Evolutionary conservation across 345 rosid species (phyloP).

Genomic region (Boechera stricta): DNA sequence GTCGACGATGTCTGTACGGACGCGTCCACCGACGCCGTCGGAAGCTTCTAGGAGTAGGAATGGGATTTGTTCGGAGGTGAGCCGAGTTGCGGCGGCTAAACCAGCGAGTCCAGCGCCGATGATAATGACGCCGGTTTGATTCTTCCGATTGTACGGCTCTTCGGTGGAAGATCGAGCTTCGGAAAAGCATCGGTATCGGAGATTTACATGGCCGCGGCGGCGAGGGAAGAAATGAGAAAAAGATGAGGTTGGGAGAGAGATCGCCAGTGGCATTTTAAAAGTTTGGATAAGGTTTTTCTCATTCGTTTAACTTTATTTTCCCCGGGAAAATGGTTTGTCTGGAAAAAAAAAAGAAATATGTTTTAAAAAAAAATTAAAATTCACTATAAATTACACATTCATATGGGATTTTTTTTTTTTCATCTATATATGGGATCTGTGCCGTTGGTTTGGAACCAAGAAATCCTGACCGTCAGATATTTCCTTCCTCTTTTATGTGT

Average conservation of each 20-base stretch:
- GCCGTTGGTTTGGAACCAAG: slow-evolving; percentile 28
- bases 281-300: slow-evolving; percentile 38
- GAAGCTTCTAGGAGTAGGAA: slow-evolving; percentile 83
- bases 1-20: slow-evolving; percentile 78
- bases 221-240: slow-evolving; percentile 28
- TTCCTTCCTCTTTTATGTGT: background rate
- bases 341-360: background rate
- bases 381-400: too few relatives aligned
- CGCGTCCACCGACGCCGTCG: slow-evolving; percentile 87
- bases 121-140: slow-evolving; percentile 59
- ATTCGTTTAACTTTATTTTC: slow-evolving; percentile 17
- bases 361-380: too few relatives aligned
- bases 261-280: slow-evolving; percentile 31
- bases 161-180: slow-evolving; percentile 13
- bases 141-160: slow-evolving; percentile 16
- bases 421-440: background rate
- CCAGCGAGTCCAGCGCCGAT: slow-evolving; percentile 92
- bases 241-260: slow-evolving; percentile 46
- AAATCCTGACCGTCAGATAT: slow-evolving; percentile 11
- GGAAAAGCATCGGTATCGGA: slow-evolving; percentile 9
- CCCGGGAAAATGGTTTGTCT: slow-evolving; percentile 19
- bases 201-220: slow-evolving; percentile 24
- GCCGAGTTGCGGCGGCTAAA: slow-evolving; percentile 82
- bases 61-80: slow-evolving; percentile 61
- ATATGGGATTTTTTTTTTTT: too few relatives aligned